A percentile compares a stretch with the other conserved stretches of the same genome.
These are phyloP conservation scores for Inga leiocalycina DNA, from an alignment of 306 rosid genomes.

Conservation along the genomic window DNA sequence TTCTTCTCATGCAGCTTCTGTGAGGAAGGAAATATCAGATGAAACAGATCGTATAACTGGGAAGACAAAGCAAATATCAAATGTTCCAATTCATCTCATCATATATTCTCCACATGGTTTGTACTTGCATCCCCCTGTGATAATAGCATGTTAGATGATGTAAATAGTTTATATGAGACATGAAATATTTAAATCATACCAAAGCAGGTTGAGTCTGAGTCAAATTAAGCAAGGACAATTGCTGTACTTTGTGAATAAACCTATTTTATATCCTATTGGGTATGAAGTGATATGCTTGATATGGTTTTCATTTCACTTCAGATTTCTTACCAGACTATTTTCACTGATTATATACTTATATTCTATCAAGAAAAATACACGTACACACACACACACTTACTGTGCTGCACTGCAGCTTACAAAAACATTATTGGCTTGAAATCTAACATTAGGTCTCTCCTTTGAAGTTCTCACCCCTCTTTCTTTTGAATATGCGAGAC, in stretches of 20 bases:
- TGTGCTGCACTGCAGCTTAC: slow-evolving; percentile 9
- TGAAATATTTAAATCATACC: too few species aligned
- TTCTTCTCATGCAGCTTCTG: slow-evolving; percentile 66
- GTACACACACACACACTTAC: neutral
- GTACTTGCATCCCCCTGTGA: slow-evolving; percentile 36
- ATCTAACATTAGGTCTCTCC: neutral
- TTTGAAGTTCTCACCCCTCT: neutral
- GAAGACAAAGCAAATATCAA: slow-evolving; percentile 85
- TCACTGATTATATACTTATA: neutral
- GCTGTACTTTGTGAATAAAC: neutral
- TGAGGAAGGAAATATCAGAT: slow-evolving; percentile 90
- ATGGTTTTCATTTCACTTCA: neutral
- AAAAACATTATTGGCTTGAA: neutral
- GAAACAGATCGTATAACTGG: slow-evolving; percentile 99
- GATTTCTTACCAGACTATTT: neutral
- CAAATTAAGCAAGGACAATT: neutral
- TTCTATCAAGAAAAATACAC: too few species aligned
- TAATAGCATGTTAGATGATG: slow-evolving; percentile 2
- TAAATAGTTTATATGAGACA: slow-evolving; percentile 15
- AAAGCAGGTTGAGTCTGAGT: neutral
- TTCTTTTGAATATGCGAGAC: neutral
- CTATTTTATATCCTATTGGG: neutral
- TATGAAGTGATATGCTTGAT: neutral
- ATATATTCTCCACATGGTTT: slow-evolving; percentile 96
- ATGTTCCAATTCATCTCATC: slow-evolving; percentile 94